Conservation (phyloP, 352 stramenopile species). For the Pythium volutum region DNA sequence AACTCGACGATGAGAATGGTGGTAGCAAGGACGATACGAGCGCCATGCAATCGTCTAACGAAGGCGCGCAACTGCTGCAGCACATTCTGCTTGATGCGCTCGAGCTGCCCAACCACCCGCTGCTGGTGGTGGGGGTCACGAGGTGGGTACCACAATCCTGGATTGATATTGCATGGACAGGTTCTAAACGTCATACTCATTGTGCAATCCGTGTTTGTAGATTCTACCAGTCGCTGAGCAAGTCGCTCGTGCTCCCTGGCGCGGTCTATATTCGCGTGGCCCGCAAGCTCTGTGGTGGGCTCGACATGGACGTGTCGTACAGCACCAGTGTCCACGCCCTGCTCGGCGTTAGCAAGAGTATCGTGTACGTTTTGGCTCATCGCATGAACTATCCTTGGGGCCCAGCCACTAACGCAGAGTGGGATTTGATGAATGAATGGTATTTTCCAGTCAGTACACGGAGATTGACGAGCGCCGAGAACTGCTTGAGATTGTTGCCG, state of each 20-base stretch:
- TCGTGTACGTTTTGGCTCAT: constrained; percentile 45
- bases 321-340: constrained; percentile 44
- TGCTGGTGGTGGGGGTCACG: constrained; percentile 54
- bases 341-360: constrained; percentile 42
- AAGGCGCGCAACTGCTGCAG: constrained; percentile 57
- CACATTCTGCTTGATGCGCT: constrained; percentile 41
- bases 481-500: constrained; percentile 27
- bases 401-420: too few relatives aligned
- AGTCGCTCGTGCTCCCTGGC: constrained; percentile 49
- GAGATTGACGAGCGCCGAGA: constrained; percentile 44
- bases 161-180: too few relatives aligned
- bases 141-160: constrained; percentile 30
- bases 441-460: constrained; percentile 73
- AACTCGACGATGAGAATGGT: constrained; percentile 24
- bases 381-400: not conserved
- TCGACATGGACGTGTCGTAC: constrained; percentile 47
- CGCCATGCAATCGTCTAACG: constrained; percentile 14
- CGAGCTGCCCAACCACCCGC: constrained; percentile 50
- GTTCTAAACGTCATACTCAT: too few relatives aligned
- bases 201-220: constrained; percentile 25
- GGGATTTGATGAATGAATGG: too few relatives aligned
- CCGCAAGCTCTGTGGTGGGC: constrained; percentile 41
- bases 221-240: constrained; percentile 58
- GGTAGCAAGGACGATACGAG: not conserved
- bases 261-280: constrained; percentile 44